Conservation (phyloP, 23 red algal genomes). For the Pyropia haitanensis region DNA sequence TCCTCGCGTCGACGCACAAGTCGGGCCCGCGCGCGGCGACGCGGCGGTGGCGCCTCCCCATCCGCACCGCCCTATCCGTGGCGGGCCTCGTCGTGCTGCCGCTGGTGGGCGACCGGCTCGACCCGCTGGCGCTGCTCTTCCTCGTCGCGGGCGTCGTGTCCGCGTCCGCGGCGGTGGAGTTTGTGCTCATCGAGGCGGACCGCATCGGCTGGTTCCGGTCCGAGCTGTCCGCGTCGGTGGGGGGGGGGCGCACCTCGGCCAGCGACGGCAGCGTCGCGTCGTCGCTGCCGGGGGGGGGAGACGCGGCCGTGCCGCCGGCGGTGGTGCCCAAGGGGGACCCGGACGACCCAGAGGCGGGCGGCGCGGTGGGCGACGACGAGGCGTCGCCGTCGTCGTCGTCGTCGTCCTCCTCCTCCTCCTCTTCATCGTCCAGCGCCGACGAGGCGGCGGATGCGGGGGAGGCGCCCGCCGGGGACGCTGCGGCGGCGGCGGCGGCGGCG, state of each 20-base stretch:
- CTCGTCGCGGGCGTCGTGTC: constrained; percentile 17
- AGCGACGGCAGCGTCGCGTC: too few species aligned
- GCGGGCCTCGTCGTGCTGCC: constrained; percentile 29
- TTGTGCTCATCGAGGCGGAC: constrained; percentile 36
- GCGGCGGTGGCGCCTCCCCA: constrained; percentile 2
- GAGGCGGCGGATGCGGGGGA: too few species aligned
- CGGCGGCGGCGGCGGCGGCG: too few species aligned
- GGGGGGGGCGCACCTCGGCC: not conserved
- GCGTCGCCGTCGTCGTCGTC: too few species aligned
- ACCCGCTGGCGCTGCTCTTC: constrained; percentile 21
- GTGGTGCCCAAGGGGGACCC: too few species aligned
- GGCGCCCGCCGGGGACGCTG: too few species aligned
- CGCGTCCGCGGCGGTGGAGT: constrained; percentile 13
- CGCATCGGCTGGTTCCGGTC: constrained; percentile 41
- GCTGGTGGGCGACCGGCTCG: constrained; percentile 24
- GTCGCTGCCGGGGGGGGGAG: too few species aligned
- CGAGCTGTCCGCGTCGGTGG: constrained; percentile 2
- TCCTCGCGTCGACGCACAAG: constrained; percentile 26
- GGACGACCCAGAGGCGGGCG: too few species aligned
- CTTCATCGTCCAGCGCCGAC: too few species aligned
- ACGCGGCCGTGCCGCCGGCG: too few species aligned
- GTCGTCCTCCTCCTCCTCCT: too few species aligned
- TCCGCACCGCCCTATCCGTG: constrained; percentile 3
- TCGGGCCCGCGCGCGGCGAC: constrained; percentile 36
- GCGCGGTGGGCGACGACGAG: too few species aligned